A percentile compares a stretch with the other conserved stretches of the same genome.
These are phyloP conservation scores for Microbotryum lychnidis-dioicae DNA, from an alignment of 1,284 basidiomycete species.

Conservation along the genomic window DNA sequence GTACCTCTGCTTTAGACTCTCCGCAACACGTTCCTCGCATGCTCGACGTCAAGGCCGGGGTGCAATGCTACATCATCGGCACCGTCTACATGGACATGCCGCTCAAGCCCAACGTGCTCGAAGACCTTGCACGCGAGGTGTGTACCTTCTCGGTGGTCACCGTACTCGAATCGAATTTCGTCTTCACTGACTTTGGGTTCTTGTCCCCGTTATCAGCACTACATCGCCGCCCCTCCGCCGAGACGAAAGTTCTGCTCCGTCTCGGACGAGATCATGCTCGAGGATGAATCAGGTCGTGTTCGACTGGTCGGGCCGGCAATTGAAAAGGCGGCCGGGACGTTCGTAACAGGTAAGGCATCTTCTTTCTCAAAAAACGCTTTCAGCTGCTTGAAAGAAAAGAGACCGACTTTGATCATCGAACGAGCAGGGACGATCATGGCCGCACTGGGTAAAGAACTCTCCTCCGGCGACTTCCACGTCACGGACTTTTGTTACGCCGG, in stretches of 20 bases:
- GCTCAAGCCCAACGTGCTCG: slow-evolving; percentile 91
- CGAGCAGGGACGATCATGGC: slow-evolving; percentile 67
- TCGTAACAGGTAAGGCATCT: slow-evolving; percentile 59
- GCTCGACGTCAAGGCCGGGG: slow-evolving; percentile 74
- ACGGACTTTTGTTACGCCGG: slow-evolving; percentile 82
- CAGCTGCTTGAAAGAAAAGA: not conserved
- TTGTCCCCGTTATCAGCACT: slow-evolving; percentile 53
- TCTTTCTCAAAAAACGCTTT: not conserved
- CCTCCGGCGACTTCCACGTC: slow-evolving; percentile 85
- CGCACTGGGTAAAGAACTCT: slow-evolving; percentile 80
- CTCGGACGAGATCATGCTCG: slow-evolving; percentile 76
- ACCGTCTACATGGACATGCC: slow-evolving; percentile 98
- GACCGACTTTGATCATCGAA: not conserved
- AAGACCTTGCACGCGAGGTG: slow-evolving; percentile 88
- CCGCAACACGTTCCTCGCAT: slow-evolving; percentile 73
- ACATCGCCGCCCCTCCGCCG: slow-evolving; percentile 73
- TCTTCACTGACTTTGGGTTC: not conserved
- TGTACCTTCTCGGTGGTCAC: slow-evolving; percentile 35
- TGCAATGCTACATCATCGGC: slow-evolving; percentile 83
- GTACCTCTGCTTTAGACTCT: slow-evolving; percentile 33
- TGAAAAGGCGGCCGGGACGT: slow-evolving; percentile 43
- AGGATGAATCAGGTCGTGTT: slow-evolving; percentile 91
- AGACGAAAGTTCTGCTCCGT: slow-evolving; percentile 64
- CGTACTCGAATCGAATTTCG: not conserved
- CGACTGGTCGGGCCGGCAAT: slow-evolving; percentile 66